Conservation (phyloP, 2,329 filamentous ascomycete species). For the Metarhizium guizhouense region DNA sequence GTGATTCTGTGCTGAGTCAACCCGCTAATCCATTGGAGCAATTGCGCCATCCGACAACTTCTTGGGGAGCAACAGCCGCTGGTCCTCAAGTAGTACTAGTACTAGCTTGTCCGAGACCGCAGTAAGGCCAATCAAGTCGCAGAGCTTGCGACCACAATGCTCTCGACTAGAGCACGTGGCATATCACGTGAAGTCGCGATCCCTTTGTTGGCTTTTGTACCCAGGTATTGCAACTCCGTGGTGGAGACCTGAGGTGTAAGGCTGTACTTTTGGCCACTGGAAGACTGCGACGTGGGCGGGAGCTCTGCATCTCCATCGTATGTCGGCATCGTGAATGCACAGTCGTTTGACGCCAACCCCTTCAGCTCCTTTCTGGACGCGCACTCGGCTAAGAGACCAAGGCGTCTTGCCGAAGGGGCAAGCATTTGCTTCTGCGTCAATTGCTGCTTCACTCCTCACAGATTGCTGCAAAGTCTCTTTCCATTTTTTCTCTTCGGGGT, state of each 20-base stretch:
- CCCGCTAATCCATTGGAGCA: neutral
- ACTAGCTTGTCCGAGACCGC: neutral
- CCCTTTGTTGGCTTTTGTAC: neutral
- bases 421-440: neutral
- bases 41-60: neutral
- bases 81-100: no score
- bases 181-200: neutral
- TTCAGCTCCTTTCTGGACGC: neutral
- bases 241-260: slow-evolving; percentile 6
- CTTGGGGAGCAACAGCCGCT: neutral
- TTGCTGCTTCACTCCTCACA: neutral
- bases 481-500: neutral
- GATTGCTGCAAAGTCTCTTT: neutral
- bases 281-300: neutral
- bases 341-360: neutral
- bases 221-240: neutral
- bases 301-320: slow-evolving; percentile 4
- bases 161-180: neutral
- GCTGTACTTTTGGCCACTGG: slow-evolving; percentile 3
- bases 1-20: neutral
- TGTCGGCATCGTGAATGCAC: neutral
- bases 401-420: neutral
- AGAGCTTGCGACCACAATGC: neutral
- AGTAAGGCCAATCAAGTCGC: neutral
- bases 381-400: neutral